phyloP scores from a whole-genome alignment of 2,329 filamentous ascomycete species.

The Xylaria multiplex region DNA sequence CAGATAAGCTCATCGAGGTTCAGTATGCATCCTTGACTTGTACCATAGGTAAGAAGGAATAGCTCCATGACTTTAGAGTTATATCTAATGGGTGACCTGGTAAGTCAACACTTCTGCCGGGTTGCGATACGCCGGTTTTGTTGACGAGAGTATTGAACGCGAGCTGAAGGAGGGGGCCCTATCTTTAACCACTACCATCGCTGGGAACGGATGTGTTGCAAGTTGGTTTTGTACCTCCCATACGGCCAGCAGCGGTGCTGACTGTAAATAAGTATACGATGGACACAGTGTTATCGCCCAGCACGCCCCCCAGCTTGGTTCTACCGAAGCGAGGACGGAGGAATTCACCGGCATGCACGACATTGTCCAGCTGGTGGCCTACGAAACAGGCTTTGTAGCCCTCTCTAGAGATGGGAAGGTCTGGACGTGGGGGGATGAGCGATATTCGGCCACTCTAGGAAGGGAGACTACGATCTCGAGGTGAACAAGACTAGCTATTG shows the following conservation, averaged over 20 bases:
- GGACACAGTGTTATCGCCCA: conserved; percentile 44
- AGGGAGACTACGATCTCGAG: conserved; percentile 55
- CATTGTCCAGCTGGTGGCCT: conserved; percentile 57
- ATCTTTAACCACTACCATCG: conserved; percentile 46
- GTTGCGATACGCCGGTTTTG: conserved; percentile 45
- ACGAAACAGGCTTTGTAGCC: conserved; percentile 61
- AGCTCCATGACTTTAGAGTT: not conserved
- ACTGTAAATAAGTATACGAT: conserved; percentile 42
- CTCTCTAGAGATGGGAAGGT: conserved; percentile 58
- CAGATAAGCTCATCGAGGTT: conserved; percentile 49
- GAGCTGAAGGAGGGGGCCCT: conserved; percentile 41
- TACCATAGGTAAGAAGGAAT: conserved; percentile 57
- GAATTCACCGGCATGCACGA: conserved; percentile 42
- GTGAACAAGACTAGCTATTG: conserved; percentile 41
- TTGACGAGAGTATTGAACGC: conserved; percentile 39
- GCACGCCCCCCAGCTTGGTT: conserved; percentile 40
- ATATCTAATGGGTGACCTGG: conserved; percentile 21
- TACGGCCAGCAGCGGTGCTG: conserved; percentile 23
- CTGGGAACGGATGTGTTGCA: conserved; percentile 50
- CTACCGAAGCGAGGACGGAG: conserved; percentile 18
- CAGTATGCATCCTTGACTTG: conserved; percentile 50
- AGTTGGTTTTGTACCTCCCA: conserved; percentile 40
- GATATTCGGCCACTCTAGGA: conserved; percentile 67
- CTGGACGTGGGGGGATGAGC: conserved; percentile 66
- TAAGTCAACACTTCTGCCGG: conserved; percentile 43